A percentile compares a stretch with the other conserved stretches of the same genome.
Conservation (phyloP, 257 asterid genomes). For the Avicennia marina region DNA sequence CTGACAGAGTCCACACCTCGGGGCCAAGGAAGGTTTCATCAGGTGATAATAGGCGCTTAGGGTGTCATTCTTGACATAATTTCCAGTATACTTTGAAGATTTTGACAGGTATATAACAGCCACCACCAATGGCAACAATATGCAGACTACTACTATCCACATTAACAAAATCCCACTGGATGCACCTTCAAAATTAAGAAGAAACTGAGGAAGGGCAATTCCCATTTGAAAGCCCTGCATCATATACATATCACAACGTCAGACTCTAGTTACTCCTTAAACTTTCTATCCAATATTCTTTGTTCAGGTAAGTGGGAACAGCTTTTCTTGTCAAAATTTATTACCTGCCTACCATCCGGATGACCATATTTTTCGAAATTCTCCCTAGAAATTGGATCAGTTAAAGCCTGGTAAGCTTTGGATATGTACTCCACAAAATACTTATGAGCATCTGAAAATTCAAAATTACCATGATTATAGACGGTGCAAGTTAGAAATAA, state of each 20-base stretch:
- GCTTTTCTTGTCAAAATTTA: not conserved
- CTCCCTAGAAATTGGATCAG: constrained; percentile 91
- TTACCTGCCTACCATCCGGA: constrained; percentile 99
- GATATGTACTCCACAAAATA: constrained; percentile 84
- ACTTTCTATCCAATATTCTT: constrained; percentile 6
- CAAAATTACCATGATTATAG: constrained; percentile 15
- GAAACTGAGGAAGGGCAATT: constrained; percentile 88
- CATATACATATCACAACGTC: constrained; percentile 17
- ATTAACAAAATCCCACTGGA: constrained; percentile 69
- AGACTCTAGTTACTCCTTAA: constrained; percentile 5
- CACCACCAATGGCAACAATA: constrained; percentile 69
- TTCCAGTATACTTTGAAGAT: constrained; percentile 78
- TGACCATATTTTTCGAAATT: constrained; percentile 94
- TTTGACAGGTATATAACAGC: constrained; percentile 71
- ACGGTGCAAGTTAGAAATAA: not conserved
- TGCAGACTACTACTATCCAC: constrained; percentile 66
- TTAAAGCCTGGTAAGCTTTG: constrained; percentile 96
- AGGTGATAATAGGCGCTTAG: constrained; percentile 60
- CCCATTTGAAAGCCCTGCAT: constrained; percentile 92
- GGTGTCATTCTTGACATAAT: constrained; percentile 70
- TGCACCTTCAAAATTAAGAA: constrained; percentile 67
- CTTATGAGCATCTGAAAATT: constrained; percentile 74
- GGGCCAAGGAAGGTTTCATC: constrained; percentile 87
- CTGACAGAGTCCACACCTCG: constrained; percentile 40
- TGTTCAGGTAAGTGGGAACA: constrained; percentile 12